Percentiles rank a stretch among this genome's conserved stretches.
Evolutionary conservation across 257 asterid genomes (phyloP).

Genomic region (Gentiana macrophylla): DNA sequence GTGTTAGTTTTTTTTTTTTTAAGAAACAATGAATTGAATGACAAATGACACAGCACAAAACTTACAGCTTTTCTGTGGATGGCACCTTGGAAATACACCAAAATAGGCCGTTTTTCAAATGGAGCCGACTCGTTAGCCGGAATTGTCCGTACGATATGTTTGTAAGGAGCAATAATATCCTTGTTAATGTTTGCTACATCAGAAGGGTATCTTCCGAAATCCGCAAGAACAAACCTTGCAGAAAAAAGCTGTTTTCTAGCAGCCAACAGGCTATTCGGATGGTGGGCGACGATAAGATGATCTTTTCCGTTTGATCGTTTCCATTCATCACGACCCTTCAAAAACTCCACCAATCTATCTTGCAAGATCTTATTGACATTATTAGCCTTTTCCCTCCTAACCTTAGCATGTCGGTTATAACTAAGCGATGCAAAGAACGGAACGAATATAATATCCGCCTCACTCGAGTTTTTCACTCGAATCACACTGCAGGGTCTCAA

Average conservation of each 20-base stretch:
- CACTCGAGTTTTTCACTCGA: slow-evolving; percentile 39
- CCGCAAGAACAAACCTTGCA: slow-evolving; percentile 69
- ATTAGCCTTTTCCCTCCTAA: slow-evolving; percentile 20
- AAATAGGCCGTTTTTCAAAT: slow-evolving; percentile 32
- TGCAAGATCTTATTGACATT: slow-evolving; percentile 41
- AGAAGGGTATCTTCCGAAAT: slow-evolving; percentile 59
- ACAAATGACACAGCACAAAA: slow-evolving; percentile 5
- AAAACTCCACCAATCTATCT: slow-evolving; percentile 42
- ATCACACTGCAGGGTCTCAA: slow-evolving; percentile 49
- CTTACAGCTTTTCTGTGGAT: slow-evolving; percentile 78
- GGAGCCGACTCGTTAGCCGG: slow-evolving; percentile 28
- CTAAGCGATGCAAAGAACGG: slow-evolving; percentile 80
- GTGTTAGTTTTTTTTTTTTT: neutral
- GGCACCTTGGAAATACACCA: slow-evolving; percentile 77
- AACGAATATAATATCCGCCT: slow-evolving; percentile 56
- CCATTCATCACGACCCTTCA: slow-evolving; percentile 53
- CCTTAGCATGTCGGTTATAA: slow-evolving; percentile 55
- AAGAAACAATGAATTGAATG: too few relatives aligned
- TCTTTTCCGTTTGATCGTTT: slow-evolving; percentile 45
- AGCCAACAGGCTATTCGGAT: slow-evolving; percentile 63
- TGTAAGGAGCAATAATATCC: slow-evolving; percentile 86
- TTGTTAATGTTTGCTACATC: slow-evolving; percentile 52
- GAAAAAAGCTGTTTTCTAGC: slow-evolving; percentile 52
- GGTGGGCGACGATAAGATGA: slow-evolving; percentile 68
- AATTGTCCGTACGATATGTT: slow-evolving; percentile 60